These are phyloP conservation scores for Suhomyces taliae DNA, from an alignment of 1,139 yeast genomes.

Conservation along the genomic window DNA sequence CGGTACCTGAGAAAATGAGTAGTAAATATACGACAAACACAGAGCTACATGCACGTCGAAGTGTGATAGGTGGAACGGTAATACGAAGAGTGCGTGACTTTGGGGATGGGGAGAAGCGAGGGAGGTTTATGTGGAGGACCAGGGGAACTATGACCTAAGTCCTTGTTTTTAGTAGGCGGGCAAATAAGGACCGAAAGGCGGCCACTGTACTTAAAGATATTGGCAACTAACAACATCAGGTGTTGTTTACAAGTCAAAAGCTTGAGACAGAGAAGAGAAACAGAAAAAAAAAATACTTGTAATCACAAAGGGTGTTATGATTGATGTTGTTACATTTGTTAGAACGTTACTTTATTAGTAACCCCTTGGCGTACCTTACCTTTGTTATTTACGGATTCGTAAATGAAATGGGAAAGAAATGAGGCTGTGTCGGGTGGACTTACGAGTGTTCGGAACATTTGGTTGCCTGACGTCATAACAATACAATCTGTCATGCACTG, in stretches of 20 bases:
- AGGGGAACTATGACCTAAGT: no score
- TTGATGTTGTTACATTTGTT: no score
- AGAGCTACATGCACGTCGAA: conserved; percentile 7
- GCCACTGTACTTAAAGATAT: no score
- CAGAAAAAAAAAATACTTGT: no score
- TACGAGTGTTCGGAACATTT: conserved; percentile 9
- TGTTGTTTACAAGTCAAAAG: no score
- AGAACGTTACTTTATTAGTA: background rate
- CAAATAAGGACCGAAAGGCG: no score
- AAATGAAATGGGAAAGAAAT: conserved; percentile 4
- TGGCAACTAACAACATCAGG: no score
- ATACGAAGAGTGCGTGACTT: conserved; percentile 2
- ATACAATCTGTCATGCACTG: conserved; percentile 3
- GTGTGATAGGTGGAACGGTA: conserved; percentile 3
- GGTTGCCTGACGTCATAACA: conserved; percentile 7
- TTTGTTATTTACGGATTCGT: conserved; percentile 11
- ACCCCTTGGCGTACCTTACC: conserved; percentile 2
- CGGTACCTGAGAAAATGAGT: conserved; percentile 11
- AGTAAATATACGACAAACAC: conserved; percentile 11
- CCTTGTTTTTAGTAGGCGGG: no score
- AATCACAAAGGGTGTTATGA: no score
- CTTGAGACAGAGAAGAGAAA: no score
- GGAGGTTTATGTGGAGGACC: background rate
- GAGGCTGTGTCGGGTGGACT: conserved; percentile 11
- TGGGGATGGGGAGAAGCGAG: conserved; percentile 1